Percentiles rank a stretch among this genome's conserved stretches.
phyloP scores from a whole-genome alignment of 2,329 filamentous ascomycete genomes.

The Apiospora kogelbergensis region DNA sequence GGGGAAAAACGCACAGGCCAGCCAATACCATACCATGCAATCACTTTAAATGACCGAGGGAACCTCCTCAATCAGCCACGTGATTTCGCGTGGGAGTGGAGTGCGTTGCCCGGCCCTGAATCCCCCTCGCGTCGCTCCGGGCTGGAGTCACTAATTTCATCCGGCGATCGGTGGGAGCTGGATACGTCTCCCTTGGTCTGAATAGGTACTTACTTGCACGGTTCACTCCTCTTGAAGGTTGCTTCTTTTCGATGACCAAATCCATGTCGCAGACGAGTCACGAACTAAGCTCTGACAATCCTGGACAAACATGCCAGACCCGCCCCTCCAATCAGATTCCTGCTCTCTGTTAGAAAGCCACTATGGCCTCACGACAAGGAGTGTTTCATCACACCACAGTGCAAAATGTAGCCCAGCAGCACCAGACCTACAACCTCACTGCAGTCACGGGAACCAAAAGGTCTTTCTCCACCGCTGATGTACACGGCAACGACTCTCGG shows the following conservation, averaged over 20 bases:
- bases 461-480: slow-evolving; percentile 22
- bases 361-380: slow-evolving; percentile 28
- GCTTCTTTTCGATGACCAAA: background rate
- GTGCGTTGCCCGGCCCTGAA: background rate
- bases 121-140: background rate
- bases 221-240: background rate
- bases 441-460: slow-evolving; percentile 48
- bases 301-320: background rate
- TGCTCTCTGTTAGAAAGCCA: background rate
- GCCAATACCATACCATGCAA: background rate
- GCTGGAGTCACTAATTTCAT: background rate
- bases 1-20: slow-evolving; percentile 1
- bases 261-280: background rate
- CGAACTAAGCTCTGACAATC: background rate
- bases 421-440: background rate
- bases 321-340: background rate
- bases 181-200: background rate
- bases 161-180: background rate
- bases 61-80: background rate
- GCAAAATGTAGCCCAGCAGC: slow-evolving; percentile 1
- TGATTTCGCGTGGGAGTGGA: background rate
- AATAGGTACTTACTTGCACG: no score
- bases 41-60: background rate
- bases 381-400: slow-evolving; percentile 50
- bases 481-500: slow-evolving; percentile 12